Base-by-base conservation (phyloP, 169 alveolate genomes). In the Plasmodium ovale region DNA sequence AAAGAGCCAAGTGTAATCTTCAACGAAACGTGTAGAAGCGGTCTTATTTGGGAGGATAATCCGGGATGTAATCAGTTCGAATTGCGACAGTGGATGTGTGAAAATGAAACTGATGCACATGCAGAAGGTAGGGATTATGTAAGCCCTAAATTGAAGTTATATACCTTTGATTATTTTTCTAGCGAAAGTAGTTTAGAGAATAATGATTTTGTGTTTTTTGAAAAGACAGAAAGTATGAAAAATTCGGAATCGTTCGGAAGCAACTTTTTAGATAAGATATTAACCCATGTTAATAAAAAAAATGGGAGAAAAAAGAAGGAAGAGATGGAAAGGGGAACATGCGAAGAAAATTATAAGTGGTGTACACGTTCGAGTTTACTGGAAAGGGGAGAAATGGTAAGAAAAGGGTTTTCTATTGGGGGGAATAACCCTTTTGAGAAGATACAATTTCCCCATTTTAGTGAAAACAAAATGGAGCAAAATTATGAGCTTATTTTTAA, bases 181-280 rank as follows among this genome's bases (percentile, higher is more conserved):
- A 70, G 77, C 14, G 79, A 71, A 60, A 51, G 58, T 23, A 5
- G 74, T 29, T 77, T 77, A 4, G 82, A 74, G 31, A 19, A 74
- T n/a, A 84, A 29, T n/a, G 88, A 68, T 12, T 85, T 85, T 68
- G 77, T 53, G 4, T 85, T 69, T 69, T 85, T 68, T 42, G n/a
- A n/a, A n/a, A n/a, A n/a, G n/a, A 85, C 67, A 16, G 25, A 35
- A 44, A 42, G 39, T 37, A 47, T 42, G 14, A 23, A 72, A 31
- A 74, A 69, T 2, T 16, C 3, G 37, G 21, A 71, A 72, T 47
- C 23, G 21, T 27, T 23, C 9, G 70, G 82, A 42, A 42, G 87
- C 19, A 25, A 31, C 42, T 77, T 51, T 44, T 44, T 74, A 2
- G 49, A 54, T 7, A 77, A 87, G 2, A 29, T 71, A 21, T 23